These are phyloP conservation scores for Alternaria conjuncta DNA, from an alignment of 2,329 filamentous ascomycete species.

Conservation along the genomic window DNA sequence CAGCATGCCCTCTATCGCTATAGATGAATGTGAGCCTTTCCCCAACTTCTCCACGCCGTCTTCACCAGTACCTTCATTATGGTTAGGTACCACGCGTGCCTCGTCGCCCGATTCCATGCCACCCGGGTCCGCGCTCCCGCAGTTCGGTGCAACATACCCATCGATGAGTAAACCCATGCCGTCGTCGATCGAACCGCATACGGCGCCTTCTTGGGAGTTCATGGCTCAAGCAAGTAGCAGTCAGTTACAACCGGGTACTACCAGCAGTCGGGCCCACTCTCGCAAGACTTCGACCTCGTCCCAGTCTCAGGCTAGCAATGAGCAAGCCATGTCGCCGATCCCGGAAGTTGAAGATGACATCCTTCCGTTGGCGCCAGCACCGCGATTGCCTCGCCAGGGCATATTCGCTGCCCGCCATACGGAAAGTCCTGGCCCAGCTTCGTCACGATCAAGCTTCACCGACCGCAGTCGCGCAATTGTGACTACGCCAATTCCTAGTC, in stretches of 20 bases:
- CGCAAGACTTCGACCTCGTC: constrained; percentile 44
- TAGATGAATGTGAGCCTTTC: constrained; percentile 46
- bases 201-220: constrained; percentile 45
- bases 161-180: constrained; percentile 26
- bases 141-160: constrained; percentile 25
- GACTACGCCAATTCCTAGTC: constrained; percentile 39
- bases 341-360: constrained; percentile 41
- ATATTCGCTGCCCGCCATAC: constrained; percentile 37
- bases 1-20: constrained; percentile 44
- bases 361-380: constrained; percentile 31
- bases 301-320: constrained; percentile 35
- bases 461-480: constrained; percentile 42
- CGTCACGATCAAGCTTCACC: constrained; percentile 37
- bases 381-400: constrained; percentile 38
- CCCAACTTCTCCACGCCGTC: constrained; percentile 35
- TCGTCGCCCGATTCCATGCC: constrained; percentile 43
- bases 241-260: constrained; percentile 30
- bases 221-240: constrained; percentile 32
- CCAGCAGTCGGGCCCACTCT: constrained; percentile 33
- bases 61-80: constrained; percentile 48
- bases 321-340: constrained; percentile 37
- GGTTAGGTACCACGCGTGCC: constrained; percentile 45
- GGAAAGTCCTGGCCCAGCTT: constrained; percentile 34
- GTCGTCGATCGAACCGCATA: constrained; percentile 37
- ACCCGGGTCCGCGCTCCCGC: constrained; percentile 34